Evolutionary conservation across 2,329 filamentous ascomycete genomes (phyloP).

Genomic region (Colletotrichum navitas): DNA sequence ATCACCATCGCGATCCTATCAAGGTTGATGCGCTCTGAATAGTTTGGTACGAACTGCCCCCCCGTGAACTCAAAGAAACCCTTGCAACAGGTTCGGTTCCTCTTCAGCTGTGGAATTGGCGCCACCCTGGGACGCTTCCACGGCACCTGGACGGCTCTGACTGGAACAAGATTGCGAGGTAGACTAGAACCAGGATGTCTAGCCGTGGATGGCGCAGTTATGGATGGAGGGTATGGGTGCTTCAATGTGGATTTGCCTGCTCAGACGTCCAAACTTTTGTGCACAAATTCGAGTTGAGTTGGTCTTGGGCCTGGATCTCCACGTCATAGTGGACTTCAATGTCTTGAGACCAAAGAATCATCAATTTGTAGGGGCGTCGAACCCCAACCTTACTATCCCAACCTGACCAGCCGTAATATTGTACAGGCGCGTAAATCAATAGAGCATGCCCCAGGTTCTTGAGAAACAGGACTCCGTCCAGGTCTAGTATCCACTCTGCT

Average conservation of each 20-base stretch:
- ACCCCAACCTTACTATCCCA: neutral
- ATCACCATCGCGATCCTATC: neutral
- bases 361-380: neutral
- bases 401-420: neutral
- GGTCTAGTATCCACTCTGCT: slow-evolving; percentile 66
- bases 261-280: neutral
- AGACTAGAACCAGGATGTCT: slow-evolving; percentile 3
- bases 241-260: no score
- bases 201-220: no score
- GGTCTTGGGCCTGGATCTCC: no score
- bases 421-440: neutral
- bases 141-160: neutral
- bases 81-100: neutral
- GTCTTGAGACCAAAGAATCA: neutral
- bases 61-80: neutral
- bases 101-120: neutral
- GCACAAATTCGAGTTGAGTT: neutral
- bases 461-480: neutral
- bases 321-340: no score
- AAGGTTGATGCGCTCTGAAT: neutral
- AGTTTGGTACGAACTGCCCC: neutral
- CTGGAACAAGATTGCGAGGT: no score
- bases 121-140: neutral
- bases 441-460: neutral
- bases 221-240: no score